A percentile compares a stretch with the other conserved stretches of the same genome.
Evolutionary conservation across 495 filamentous ascomycete genomes (phyloP).

Genomic region (Evansstolkia leycettana): DNA sequence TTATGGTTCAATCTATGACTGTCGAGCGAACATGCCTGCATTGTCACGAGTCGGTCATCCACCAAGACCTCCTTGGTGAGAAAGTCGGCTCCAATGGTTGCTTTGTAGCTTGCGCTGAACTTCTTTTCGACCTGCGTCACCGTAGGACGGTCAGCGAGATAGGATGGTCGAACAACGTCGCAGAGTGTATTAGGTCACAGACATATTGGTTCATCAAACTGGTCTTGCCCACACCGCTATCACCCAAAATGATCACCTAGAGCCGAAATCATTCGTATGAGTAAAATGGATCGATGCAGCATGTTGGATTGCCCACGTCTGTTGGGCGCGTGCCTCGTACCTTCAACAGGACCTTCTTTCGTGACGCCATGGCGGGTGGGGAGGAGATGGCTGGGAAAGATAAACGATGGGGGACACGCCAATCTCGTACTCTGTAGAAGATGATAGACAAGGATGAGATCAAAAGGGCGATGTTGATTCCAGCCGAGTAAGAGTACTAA

Average conservation of each 20-base stretch:
- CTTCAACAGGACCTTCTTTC: constrained; percentile 97
- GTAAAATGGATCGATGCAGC: no score
- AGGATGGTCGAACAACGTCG: no score
- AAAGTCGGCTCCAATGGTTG: constrained; percentile 97
- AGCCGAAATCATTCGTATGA: background rate
- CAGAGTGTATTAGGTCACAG: constrained; percentile 27
- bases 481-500: no score
- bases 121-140: constrained; percentile 90
- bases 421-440: no score
- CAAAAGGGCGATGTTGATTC: no score
- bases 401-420: constrained; percentile 2
- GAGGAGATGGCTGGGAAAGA: constrained; percentile 1
- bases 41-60: constrained; percentile 92
- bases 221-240: constrained; percentile 97
- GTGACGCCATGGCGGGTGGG: constrained; percentile 57
- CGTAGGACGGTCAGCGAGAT: background rate
- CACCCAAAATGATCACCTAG: constrained; percentile 95
- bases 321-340: constrained; percentile 30
- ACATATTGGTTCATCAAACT: constrained; percentile 99
- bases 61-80: constrained; percentile 96
- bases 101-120: constrained; percentile 99
- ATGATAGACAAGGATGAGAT: no score
- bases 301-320: no score
- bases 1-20: background rate
- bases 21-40: constrained; percentile 63